Evolutionary conservation across 192 early-diverging fungal genomes (phyloP), one percentile per base, ranked within the genome.

Genomic region (Linnemannia zychae): DNA sequence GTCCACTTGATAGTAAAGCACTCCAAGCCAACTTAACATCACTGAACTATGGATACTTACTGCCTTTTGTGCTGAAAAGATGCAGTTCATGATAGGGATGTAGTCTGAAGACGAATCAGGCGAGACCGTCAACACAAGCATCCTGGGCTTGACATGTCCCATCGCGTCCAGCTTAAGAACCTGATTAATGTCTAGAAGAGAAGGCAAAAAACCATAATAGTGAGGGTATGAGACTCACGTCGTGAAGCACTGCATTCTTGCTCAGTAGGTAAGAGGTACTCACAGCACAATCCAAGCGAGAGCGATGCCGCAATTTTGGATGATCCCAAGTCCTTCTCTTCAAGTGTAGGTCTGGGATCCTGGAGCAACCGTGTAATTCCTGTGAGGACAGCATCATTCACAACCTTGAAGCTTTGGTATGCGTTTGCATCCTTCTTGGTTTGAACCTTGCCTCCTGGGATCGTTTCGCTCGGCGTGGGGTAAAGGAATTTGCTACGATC

Each of bases 71-170:
- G 98, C 98, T 0, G 97, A 95, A 89, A 99, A 99, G 48, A 99
- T 98, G 74, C 92, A 94, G 86, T 99, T 99, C 99, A 99, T 99
- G 44, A 98, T 93, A 4, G 97, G 90, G 67, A 99, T 97, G 76
- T 99, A 99, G 79, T 99, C 96, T 50, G 90, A 88, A 9, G 99
- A 91, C 1, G 93, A 89, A 79, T 99, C 99, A 2, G 93, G 93
- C 0, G 97, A 97, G 13, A 96, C 96, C 0, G 97, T 97, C 7
- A 99, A 60, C 0, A 96, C 89, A 7, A 99, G 87, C 53, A 99
- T 95, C 36, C 98, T 91, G 31, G 97, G 91, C 78, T 93, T 90
- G 70, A 95, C 78, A 46, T 90, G 88, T 7, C 87, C 88, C 49
- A 90, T 76, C 17, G 93, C 92, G 46, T 93, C 88, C 17, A 76